Evolutionary conservation across 75 land plant species (phyloP), one percentile per base, ranked within the genome.

Genomic region (Cunninghamia lanceolata): DNA sequence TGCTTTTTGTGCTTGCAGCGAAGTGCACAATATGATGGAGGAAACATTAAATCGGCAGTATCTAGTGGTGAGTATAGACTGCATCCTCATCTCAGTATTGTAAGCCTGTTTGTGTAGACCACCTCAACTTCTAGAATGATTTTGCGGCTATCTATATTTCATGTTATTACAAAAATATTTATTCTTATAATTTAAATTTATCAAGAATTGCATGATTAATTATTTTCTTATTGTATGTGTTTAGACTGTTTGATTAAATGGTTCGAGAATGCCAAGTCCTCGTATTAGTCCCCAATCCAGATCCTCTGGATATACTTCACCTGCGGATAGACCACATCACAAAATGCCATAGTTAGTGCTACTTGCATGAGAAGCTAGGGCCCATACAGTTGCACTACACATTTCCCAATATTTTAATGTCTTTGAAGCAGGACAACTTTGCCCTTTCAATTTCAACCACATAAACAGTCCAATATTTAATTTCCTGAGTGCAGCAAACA

Each of bases 41-140:
- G 98, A 97, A 81, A 97, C 96, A 4, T 70, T 97, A 17, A 84
- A 90, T n/a, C 90, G 93, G 78, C 99, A 97, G 84, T 97, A 96
- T 87, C 40, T 87, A 30, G 21, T 83, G 85, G 97, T 97, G 85
- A 91, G 92, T 40, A n/a, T 80, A 40, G 9, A 40, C 16, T 14
- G 36, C 75, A 39, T 43, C 47, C 47, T 40, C 25, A 3, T 17
- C 13, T 39, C 82, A 21, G 5, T 80, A 21, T 80, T 43, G 46
- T 42, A 21, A 80, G 10, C n/a, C 45, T 17, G 32, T 25, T 25
- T 16, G 15, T 40, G 21, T 47, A 47, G 52, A 47, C 25, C 82
- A 40, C 28, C 82, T 42, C 15, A 80, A 17, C 4, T 80, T 80
- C 21, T 42, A 25, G 25, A 80, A 73, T 73, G 75, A 73, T 34